These are phyloP conservation scores for Porcisia hertigi DNA, from an alignment of 208 protist species.

Conservation along the genomic window DNA sequence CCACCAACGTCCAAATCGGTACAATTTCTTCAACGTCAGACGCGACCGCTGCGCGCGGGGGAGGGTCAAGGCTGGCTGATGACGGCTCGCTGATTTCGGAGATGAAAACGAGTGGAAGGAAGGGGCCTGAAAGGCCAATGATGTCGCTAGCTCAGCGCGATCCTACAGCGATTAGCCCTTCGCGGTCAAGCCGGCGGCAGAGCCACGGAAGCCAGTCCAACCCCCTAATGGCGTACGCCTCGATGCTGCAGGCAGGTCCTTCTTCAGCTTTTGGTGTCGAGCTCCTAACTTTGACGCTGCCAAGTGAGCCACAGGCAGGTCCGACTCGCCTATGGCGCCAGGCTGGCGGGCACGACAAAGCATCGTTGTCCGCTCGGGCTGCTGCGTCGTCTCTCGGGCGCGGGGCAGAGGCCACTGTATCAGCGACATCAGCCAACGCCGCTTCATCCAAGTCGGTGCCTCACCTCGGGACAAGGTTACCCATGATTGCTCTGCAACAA, in stretches of 20 bases:
- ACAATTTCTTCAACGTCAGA: not conserved
- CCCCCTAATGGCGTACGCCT: constrained; percentile 10
- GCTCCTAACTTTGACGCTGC: constrained; percentile 12
- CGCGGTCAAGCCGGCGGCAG: not conserved
- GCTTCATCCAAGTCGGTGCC: constrained; percentile 2
- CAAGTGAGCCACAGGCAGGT: constrained; percentile 17
- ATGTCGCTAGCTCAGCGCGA: not conserved
- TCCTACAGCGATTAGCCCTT: not conserved
- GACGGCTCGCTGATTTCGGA: not conserved
- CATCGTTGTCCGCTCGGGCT: not conserved
- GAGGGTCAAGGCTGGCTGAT: not conserved
- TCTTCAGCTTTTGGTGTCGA: constrained; percentile 21
- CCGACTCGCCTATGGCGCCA: not conserved
- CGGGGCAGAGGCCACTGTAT: not conserved
- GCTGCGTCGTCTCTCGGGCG: not conserved
- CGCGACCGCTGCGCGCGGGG: not conserved
- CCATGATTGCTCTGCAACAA: constrained; percentile 42
- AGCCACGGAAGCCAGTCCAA: constrained; percentile 5
- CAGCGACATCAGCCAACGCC: constrained; percentile 10
- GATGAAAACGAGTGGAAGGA: not conserved
- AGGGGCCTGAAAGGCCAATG: not conserved
- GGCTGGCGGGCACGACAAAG: not conserved
- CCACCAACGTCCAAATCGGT: not conserved
- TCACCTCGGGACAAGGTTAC: constrained; percentile 15
- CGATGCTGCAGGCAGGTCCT: constrained; percentile 14